Conservation (phyloP, 2,329 filamentous ascomycete genomes). For the Pseudogymnoascus sp. region DNA sequence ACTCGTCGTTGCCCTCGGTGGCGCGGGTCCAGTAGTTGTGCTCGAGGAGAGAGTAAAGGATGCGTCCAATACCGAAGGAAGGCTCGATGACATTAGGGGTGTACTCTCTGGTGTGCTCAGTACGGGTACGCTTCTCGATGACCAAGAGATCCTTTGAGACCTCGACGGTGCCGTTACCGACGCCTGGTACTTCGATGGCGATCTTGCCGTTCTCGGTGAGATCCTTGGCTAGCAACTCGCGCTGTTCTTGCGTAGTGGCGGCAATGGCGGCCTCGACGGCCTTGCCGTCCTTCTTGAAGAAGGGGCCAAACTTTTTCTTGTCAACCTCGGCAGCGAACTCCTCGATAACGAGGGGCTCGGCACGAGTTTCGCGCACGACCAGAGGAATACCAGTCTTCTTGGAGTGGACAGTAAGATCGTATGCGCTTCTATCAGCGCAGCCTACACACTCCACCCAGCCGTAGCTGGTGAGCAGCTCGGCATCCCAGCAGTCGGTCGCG, state of each 20-base stretch:
- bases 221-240: conserved; percentile 68
- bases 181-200: conserved; percentile 60
- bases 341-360: conserved; percentile 69
- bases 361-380: conserved; percentile 72
- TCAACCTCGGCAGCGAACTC: conserved; percentile 84
- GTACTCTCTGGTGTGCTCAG: conserved; percentile 81
- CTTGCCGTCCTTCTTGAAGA: conserved; percentile 92
- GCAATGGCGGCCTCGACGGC: conserved; percentile 72
- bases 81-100: conserved; percentile 95
- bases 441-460: conserved; percentile 99
- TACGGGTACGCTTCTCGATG: conserved; percentile 75
- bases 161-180: conserved; percentile 65
- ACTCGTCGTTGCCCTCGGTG: conserved; percentile 63
- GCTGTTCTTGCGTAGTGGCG: conserved; percentile 67
- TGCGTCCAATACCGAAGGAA: conserved; percentile 93
- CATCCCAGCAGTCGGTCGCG: conserved; percentile 95
- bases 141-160: conserved; percentile 69
- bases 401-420: conserved; percentile 84
- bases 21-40: conserved; percentile 88
- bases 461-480: conserved; percentile 80
- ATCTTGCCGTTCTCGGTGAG: conserved; percentile 68
- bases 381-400: conserved; percentile 86
- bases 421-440: conserved; percentile 90
- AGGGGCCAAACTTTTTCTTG: conserved; percentile 92
- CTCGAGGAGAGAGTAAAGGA: conserved; percentile 87